Percentiles rank a stretch among this genome's conserved stretches.
Conservation (phyloP, 129 eudicot genomes). For the carrot (Daucus carota) region DH1_v3.0 NC_030387.2:13399501-13400000, state of each 20-base stretch:
- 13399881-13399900: not conserved
- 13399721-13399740: constrained; percentile 74
- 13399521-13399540: constrained; percentile 27
- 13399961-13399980: not conserved
- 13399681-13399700: not conserved
- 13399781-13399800: constrained; percentile 96
- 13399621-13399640: constrained; percentile 94
- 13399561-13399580: constrained; percentile 92
- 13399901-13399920: not conserved
- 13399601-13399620: constrained; percentile 80
- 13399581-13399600: constrained; percentile 97
- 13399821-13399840: constrained; percentile 55
- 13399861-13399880: not conserved
- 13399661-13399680: constrained; percentile 15
- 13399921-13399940: not conserved
- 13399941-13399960: not conserved
- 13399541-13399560: constrained; percentile 93
- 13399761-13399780: constrained; percentile 67
- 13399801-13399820: constrained; percentile 94
- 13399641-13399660: constrained; percentile 98
- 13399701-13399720: constrained; percentile 12
- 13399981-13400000: not conserved
- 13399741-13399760: constrained; percentile 91
- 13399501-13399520: not conserved
- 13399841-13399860: not conserved